Evolutionary conservation across 192 early-diverging fungal species (phyloP), one percentile per base, ranked within the genome.

Genomic region (Coemansia sp.): DNA sequence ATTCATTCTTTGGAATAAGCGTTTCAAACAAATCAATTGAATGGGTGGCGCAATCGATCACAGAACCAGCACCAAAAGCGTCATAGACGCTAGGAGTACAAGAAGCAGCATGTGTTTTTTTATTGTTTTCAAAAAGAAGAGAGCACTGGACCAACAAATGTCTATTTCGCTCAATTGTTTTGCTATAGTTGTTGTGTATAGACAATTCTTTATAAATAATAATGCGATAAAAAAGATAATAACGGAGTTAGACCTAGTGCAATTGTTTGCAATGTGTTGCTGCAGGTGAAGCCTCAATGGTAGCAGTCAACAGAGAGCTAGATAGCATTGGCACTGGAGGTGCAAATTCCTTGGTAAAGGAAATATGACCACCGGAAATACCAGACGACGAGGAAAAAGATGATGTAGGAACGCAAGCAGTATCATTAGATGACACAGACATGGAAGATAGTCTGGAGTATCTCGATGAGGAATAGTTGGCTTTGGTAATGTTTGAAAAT

Each of bases 371-470:
- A 12, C 36, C 58, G 7, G 36, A 14, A 8, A 36, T 36, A 3
- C 48, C 48, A 12, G 48, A 49, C 18, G 51, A 54, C 10, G 77
- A 58, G n/a, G 60, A 60, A 31, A 36, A 36, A 4, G 34, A 36
- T 6, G 34, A 36, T 4, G 34, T 36, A 6, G 34, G 34, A 8
- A 36, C 34, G 34, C 72, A 81, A 0, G 73, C 78, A 7, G 78
- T 81, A 36, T 81, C 78, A 57, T 75, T 81, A 0, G 78, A 81
- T 2, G 69, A 72, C 7, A 75, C 64, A 12, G 78, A 81, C 16
- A 75, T 68, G 0, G 72, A 66, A 29, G 78, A 81, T n/a, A 81
- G 62, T 11, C 67, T 48, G 49, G 78, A 75, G 51, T 65, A 68
- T n/a, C 72, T 60, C 18, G 66, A 34, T 17, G 42, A 3, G 16